Base-by-base conservation (phyloP, 257 asterid genomes). In the Plantago major region DNA sequence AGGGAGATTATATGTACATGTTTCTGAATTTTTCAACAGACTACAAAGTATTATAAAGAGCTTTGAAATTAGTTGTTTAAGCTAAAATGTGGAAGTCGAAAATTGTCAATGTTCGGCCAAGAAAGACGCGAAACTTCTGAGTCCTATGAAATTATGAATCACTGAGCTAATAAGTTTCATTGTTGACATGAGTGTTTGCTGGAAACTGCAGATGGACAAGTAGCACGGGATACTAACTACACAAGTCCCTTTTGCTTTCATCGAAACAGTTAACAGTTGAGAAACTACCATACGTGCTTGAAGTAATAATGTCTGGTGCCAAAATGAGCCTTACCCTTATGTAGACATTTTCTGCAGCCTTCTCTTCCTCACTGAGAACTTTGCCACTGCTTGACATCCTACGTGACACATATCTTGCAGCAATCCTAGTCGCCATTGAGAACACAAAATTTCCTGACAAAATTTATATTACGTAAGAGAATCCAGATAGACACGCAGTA, bases 261-360 rank as follows among this genome's bases (percentile, higher is more conserved):
- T 30, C 4, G 37, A 30, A 3, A 30, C 37, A 30, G 37, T 2
- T 3, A 38, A 10, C 13, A 55, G 4, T 30, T 43, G 11, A 44
- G 54, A 42, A 16, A 43, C 33, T 6, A 5, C 6, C 53, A 1
- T 10, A 59, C 22, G 26, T 13, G 44, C 13, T 45, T 11, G 18
- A 19, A 43, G 52, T 19, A 5, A 43, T 47, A 30, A 30, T 30
- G 5, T 30, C 37, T 30, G 37, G 3, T 48, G 56, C 43, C 49
- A 55, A 13, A 54, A 38, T n/a, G 3, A 19, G 51, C 44, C 72
- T 47, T 13, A 92, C 97, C 97, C 89, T 89, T 65, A 92, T 89
- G 76, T 82, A 92, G 73, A 92, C 66, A 74, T 89, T 92, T 82
- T 92, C 99, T 52, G 99, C 99, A 79, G 99, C 99, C 84, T 80